Evolutionary conservation across 176 grass and related monocot genomes (phyloP).

Genomic region (Phoenix roebelenii): DNA sequence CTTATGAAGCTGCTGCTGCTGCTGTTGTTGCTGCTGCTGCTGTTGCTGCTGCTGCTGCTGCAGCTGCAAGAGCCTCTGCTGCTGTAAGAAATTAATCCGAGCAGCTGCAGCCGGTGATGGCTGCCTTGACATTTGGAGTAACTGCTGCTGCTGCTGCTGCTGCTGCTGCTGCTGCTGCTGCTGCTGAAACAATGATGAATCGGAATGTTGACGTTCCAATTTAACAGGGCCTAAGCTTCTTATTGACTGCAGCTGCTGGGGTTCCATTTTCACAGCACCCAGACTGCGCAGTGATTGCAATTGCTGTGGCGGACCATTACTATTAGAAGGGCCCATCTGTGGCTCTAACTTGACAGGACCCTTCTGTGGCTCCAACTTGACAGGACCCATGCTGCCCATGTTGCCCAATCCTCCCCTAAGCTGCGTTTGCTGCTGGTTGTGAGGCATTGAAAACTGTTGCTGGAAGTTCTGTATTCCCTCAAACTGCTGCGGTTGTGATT

Average conservation of each 20-base stretch:
- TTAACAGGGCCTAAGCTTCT: constrained; percentile 21
- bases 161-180: constrained; percentile 17
- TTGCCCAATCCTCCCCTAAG: constrained; percentile 12
- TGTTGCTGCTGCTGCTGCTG: constrained; percentile 22
- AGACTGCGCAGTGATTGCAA: constrained; percentile 2
- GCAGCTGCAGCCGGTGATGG: constrained; percentile 5
- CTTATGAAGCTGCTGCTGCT: constrained; percentile 17
- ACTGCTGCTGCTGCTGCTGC: constrained; percentile 17
- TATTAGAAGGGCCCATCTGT: constrained; percentile 8
- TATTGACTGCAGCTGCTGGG: constrained; percentile 4
- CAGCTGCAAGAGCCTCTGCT: constrained; percentile 22
- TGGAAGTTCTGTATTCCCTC: constrained; percentile 23
- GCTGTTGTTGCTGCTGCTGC: constrained; percentile 13
- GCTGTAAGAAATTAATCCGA: constrained; percentile 18
- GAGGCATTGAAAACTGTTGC: constrained; percentile 9
- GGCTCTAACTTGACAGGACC: constrained; percentile 26
- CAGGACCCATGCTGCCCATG: neutral
- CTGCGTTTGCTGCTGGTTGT: constrained; percentile 18
- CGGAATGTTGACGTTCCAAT: constrained; percentile 26
- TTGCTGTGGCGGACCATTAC: constrained; percentile 2
- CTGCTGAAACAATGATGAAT: constrained; percentile 20
- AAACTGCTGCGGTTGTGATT: constrained; percentile 6
- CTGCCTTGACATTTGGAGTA: constrained; percentile 13
- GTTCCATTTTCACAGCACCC: constrained; percentile 17
- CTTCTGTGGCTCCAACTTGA: neutral